Base-by-base conservation (phyloP, 257 asterid species). In the Prunella vulgaris region DNA sequence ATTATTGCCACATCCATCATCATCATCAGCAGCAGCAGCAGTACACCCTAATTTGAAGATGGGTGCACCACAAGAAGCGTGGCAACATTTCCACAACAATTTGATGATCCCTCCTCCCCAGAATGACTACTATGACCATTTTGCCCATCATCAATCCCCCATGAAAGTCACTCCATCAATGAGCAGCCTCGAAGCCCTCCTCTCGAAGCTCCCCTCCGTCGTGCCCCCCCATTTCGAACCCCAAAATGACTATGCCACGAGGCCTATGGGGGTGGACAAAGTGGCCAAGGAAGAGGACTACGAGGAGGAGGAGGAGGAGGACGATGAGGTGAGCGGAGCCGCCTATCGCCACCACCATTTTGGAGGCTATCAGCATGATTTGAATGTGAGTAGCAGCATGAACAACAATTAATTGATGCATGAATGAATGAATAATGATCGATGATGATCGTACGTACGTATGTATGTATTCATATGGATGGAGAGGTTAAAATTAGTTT, bases 121-220 rank as follows among this genome's bases (percentile, higher is more conserved):
- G 2, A 44, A 77, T 13, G 84, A 85, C 6, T 74, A 32, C 22
- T 77, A 78, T 25, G 83, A 85, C 48, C 89, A 89, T 62, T 75
- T 75, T 46, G 44, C 69, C 9, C 56, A 68, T 7, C 35, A 54
- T 10, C 84, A 79, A n/a, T n/a, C n/a, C 12, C 76, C 80, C 33
- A 80, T 88, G 87, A 88, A 81, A 49, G 81, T 93, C 15, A 74
- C 97, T 13, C 99, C 97, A 0, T 94, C 99, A 2, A 91, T 94
- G 99, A 94, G 89, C 78, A 94, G 99, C 77, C 97, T 94, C 0
- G 97, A 94, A 69, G 96, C 99, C 73, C 96, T 94, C 53, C 88
- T 94, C 53, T 94, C 99, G 3, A 94, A 94, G 33, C 87, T 94
- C 0, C 99, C 99, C 4, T 87, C 96, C 0, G 99, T 94, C 30